These are phyloP conservation scores for Trichoderma polysporum DNA, from an alignment of 2,329 filamentous ascomycete genomes.

Conservation along the genomic window DNA sequence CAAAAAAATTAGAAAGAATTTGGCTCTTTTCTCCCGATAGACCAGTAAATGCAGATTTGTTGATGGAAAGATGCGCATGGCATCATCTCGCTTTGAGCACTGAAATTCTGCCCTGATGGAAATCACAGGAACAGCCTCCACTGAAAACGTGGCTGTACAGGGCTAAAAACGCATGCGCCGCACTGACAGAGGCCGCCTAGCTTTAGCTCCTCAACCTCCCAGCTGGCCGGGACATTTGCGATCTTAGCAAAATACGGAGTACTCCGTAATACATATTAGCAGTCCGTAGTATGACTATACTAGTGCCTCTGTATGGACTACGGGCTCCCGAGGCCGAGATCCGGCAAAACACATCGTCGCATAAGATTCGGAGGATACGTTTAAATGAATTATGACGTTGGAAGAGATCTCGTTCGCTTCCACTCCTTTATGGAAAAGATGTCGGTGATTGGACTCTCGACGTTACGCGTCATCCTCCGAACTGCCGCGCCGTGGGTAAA, in stretches of 20 bases:
- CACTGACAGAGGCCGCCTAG: constrained; percentile 17
- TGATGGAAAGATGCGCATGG: not conserved
- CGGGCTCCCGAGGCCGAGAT: not conserved
- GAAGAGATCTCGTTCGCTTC: not conserved
- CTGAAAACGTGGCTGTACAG: constrained; percentile 21
- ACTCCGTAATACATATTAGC: not conserved
- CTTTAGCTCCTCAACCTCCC: not conserved
- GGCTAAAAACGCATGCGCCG: constrained; percentile 1
- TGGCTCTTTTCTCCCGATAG: not conserved
- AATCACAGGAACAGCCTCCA: constrained; percentile 12
- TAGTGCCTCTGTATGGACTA: too few species aligned
- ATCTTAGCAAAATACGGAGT: not conserved
- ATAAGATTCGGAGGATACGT: not conserved
- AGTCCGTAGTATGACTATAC: not conserved
- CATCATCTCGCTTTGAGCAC: constrained; percentile 4
- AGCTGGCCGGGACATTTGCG: constrained; percentile 11
- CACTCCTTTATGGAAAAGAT: not conserved
- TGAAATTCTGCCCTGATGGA: not conserved
- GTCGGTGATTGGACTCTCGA: constrained; percentile 1
- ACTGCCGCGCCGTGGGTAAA: not conserved
- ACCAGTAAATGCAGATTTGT: not conserved
- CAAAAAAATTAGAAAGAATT: not conserved
- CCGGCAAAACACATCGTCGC: not conserved
- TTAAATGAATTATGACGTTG: not conserved
- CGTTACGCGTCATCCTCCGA: constrained; percentile 1